Percentiles rank a stretch among this genome's conserved stretches.
These are phyloP conservation scores for Candida oleophila DNA, from an alignment of 805 yeast species.

Conservation along the genomic window DNA sequence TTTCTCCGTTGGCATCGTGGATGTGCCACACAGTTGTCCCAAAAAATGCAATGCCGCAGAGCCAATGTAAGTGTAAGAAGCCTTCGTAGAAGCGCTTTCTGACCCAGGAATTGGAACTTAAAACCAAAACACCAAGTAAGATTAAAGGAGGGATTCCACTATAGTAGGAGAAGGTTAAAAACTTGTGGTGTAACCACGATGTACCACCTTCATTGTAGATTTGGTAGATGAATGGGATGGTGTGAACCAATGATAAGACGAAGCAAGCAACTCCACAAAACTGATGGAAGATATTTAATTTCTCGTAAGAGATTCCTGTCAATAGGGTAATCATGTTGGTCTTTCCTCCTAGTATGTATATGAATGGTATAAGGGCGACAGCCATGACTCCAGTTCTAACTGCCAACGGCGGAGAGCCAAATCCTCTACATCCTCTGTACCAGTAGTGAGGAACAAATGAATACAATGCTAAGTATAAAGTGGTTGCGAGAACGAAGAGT, in stretches of 20 bases:
- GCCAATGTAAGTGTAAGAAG: constrained; percentile 55
- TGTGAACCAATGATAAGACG: constrained; percentile 47
- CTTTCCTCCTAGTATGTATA: constrained; percentile 52
- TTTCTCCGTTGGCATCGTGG: constrained; percentile 28
- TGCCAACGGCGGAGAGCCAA: constrained; percentile 61
- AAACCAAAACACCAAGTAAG: constrained; percentile 42
- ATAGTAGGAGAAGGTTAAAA: constrained; percentile 9
- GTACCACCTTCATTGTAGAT: constrained; percentile 49
- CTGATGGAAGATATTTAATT: constrained; percentile 51
- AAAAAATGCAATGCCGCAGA: constrained; percentile 47
- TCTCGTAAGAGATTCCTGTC: constrained; percentile 58
- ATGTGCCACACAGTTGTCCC: constrained; percentile 49
- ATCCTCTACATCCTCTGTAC: constrained; percentile 51
- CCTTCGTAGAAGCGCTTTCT: constrained; percentile 45
- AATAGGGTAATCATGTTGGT: constrained; percentile 46
- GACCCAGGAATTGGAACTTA: constrained; percentile 39
- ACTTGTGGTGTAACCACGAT: constrained; percentile 17
- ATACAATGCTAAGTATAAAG: constrained; percentile 31
- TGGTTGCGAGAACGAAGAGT: constrained; percentile 34
- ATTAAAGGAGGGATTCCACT: constrained; percentile 53
- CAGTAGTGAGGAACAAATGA: constrained; percentile 49
- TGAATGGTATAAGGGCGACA: constrained; percentile 49
- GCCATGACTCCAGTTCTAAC: constrained; percentile 53
- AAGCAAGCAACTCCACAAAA: constrained; percentile 43
- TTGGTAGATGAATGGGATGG: constrained; percentile 50